Evolutionary conservation across 1,284 basidiomycete species (phyloP).

Genomic region (Cutaneotrichosporon curvatum): DNA sequence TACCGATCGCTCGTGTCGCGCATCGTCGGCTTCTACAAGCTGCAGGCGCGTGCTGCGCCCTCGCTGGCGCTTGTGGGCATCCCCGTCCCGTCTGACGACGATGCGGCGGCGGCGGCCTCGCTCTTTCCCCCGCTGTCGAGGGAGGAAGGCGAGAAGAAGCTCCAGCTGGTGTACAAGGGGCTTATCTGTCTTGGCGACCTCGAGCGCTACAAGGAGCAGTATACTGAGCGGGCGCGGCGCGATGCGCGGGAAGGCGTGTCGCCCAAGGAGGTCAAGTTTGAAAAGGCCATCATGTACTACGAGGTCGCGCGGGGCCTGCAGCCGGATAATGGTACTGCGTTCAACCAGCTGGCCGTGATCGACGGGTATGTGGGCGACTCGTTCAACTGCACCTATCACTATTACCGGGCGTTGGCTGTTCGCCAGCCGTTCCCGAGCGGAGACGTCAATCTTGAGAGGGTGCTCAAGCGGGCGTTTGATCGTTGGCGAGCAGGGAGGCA

Average conservation of each 20-base stretch:
- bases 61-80: constrained; percentile 58
- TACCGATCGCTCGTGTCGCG: constrained; percentile 71
- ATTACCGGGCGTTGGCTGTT: constrained; percentile 86
- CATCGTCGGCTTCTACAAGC: constrained; percentile 58
- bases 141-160: constrained; percentile 56
- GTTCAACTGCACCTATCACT: constrained; percentile 75
- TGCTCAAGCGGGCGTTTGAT: constrained; percentile 61
- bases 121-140: constrained; percentile 46
- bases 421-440: constrained; percentile 79
- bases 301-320: constrained; percentile 70
- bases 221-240: constrained; percentile 43
- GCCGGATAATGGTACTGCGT: constrained; percentile 68
- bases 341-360: constrained; percentile 90
- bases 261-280: constrained; percentile 47
- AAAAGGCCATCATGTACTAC: constrained; percentile 70
- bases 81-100: constrained; percentile 38
- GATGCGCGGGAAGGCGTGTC: constrained; percentile 19
- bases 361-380: constrained; percentile 73
- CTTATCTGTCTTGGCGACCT: constrained; percentile 90
- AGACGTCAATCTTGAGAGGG: constrained; percentile 70
- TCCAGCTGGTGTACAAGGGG: constrained; percentile 74
- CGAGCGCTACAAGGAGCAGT: constrained; percentile 84
- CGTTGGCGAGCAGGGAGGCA: constrained; percentile 38
- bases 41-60: constrained; percentile 14
- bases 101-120: constrained; percentile 1